These are phyloP conservation scores for Tylopilus subfusipes DNA, from an alignment of 768 basidiomycete genomes.

Conservation along the genomic window DNA sequence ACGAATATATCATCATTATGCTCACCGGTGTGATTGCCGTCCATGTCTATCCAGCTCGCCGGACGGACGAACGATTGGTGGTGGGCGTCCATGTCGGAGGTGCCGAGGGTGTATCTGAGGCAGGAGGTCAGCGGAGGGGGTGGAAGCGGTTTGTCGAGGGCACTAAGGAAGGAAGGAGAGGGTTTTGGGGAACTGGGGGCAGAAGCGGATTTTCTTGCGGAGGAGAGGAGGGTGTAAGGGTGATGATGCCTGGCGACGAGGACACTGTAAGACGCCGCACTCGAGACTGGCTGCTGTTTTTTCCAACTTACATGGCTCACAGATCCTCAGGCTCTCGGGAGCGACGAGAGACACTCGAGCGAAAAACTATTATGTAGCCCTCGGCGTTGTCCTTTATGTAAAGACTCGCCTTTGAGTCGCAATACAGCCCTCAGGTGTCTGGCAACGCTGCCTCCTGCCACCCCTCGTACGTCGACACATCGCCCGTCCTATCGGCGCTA, in stretches of 20 bases:
- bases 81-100: conserved; percentile 27
- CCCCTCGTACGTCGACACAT: neutral
- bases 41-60: conserved; percentile 26
- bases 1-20: neutral
- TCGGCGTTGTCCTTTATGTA: conserved; percentile 26
- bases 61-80: conserved; percentile 16
- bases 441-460: conserved; percentile 1
- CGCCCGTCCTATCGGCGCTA: neutral
- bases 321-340: neutral
- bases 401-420: conserved; percentile 22
- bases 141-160: conserved; percentile 40
- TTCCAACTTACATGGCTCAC: conserved; percentile 23
- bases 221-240: conserved; percentile 23
- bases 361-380: conserved; percentile 22
- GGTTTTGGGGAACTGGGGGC: conserved; percentile 26
- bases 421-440: conserved; percentile 7
- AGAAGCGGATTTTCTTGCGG: conserved; percentile 21
- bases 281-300: neutral
- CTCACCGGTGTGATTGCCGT: conserved; percentile 22
- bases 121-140: conserved; percentile 34
- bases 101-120: conserved; percentile 20
- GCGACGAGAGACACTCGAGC: neutral
- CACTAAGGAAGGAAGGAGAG: conserved; percentile 5
- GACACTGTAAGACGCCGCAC: neutral
- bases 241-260: conserved; percentile 21